These are phyloP conservation scores for Syzygium syzygioides DNA, from an alignment of 441 rosid species.

Conservation along the genomic window DNA sequence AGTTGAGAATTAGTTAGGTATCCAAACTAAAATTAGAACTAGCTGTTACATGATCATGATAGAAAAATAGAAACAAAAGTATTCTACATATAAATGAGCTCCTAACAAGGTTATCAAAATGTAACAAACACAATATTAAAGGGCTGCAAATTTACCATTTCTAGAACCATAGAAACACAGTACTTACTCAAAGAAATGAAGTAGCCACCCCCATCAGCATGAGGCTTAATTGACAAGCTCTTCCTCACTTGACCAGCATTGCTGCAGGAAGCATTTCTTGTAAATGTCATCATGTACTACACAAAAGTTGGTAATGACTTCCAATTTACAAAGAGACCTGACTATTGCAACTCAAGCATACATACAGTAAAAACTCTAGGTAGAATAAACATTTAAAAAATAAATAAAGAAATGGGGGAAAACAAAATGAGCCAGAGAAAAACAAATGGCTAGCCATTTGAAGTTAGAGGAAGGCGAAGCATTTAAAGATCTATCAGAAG, in stretches of 20 bases:
- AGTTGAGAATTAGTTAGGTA: neutral
- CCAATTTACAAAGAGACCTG: neutral
- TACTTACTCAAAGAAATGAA: conserved; percentile 72
- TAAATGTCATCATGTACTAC: neutral
- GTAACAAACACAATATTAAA: neutral
- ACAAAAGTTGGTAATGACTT: neutral
- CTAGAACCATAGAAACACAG: neutral
- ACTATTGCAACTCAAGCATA: neutral
- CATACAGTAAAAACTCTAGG: neutral
- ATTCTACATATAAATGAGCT: neutral
- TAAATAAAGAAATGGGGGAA: neutral
- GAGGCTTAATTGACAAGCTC: conserved; percentile 67
- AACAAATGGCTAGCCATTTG: neutral
- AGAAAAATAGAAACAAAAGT: neutral
- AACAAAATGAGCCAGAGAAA: neutral
- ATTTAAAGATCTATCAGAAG: neutral
- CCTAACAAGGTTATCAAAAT: neutral
- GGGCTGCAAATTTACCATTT: neutral
- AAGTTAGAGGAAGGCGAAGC: neutral
- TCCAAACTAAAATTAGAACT: neutral
- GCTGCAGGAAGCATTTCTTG: conserved; percentile 30
- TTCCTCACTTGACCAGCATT: conserved; percentile 97
- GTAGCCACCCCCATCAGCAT: conserved; percentile 57
- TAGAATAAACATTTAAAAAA: neutral
- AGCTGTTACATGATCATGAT: neutral